Evolutionary conservation across 2,329 filamentous ascomycete species (phyloP), one percentile per base, ranked within the genome.

Genomic region (Aspergillus fructus): DNA sequence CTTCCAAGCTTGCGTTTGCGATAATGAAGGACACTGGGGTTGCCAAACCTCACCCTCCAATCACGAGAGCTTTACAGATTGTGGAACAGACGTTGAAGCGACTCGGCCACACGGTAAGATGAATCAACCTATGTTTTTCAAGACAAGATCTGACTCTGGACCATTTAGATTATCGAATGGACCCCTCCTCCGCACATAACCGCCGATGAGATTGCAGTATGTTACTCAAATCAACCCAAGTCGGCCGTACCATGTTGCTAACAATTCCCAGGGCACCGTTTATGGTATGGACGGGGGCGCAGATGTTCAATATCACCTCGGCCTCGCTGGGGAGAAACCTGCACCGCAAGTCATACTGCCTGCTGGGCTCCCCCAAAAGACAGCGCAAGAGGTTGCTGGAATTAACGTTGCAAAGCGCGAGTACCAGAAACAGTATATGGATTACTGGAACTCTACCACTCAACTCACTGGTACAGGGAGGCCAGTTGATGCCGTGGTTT

Each of bases 391-490:
- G 23, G 76, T 82, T 51, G 76, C 79, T 46, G 74, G 69, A 2
- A 62, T 79, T 47, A 87, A 86, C 5, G 69, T 86, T 2, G 69
- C 72, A 15, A 84, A 84, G 57, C 76, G 85, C 1, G 75, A 81
- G 24, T 83, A 79, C 49, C 83, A 86, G 63, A 82, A 82, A 57
- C 71, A 76, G 17, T 88, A 88, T 61, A 79, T 85, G 69, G 84
- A 88, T 51, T 88, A 86, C 65, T 87, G 84, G 85, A 86, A 86
- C 59, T 79, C 75, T 13, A 86, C 83, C 0, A 74, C 71, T 0
- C 69, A 75, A 4, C 47, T 75, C n/a, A 84, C 82, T 0, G 79
- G 78, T 24, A 83, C 73, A 2, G 78, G 78, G 0, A 74, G 78
- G 49, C 74, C 81, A 1, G 82, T 87, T 0, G 86, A 89, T 63